Evolutionary conservation across 192 early-diverging fungal genomes (phyloP).

Genomic region (Mortierella hygrophila): DNA sequence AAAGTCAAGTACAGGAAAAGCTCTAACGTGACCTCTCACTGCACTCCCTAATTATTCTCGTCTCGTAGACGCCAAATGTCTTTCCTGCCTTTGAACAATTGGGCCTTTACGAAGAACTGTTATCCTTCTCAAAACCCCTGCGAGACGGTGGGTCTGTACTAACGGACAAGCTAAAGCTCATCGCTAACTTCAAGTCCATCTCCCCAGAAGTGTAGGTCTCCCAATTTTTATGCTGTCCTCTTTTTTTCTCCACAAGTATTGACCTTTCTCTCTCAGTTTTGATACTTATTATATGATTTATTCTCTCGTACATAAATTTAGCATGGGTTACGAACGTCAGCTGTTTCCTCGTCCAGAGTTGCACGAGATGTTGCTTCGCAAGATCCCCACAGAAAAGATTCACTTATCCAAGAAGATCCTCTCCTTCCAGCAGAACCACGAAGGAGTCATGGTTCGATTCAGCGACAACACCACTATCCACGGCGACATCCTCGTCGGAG

Average conservation of each 20-base stretch:
- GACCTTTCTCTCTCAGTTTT: no score
- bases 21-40: no score
- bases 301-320: not conserved
- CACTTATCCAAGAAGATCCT: constrained; percentile 22
- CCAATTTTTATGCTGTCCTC: not conserved
- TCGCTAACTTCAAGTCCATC: not conserved
- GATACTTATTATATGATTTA: no score
- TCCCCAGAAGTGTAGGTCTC: not conserved
- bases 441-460: constrained; percentile 9
- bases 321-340: not conserved
- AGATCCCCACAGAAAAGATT: constrained; percentile 6
- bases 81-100: not conserved
- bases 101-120: not conserved
- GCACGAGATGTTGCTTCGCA: constrained; percentile 5
- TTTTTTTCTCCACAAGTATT: no score
- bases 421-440: not conserved
- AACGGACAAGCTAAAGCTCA: not conserved
- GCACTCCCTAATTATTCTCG: no score
- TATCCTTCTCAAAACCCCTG: not conserved
- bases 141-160: no score
- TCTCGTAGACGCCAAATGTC: not conserved
- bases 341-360: constrained; percentile 18
- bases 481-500: constrained; percentile 28
- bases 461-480: not conserved
- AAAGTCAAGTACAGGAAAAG: no score